phyloP scores from a whole-genome alignment of 2,329 filamentous ascomycete genomes.

The Didymella lethalis region DNA sequence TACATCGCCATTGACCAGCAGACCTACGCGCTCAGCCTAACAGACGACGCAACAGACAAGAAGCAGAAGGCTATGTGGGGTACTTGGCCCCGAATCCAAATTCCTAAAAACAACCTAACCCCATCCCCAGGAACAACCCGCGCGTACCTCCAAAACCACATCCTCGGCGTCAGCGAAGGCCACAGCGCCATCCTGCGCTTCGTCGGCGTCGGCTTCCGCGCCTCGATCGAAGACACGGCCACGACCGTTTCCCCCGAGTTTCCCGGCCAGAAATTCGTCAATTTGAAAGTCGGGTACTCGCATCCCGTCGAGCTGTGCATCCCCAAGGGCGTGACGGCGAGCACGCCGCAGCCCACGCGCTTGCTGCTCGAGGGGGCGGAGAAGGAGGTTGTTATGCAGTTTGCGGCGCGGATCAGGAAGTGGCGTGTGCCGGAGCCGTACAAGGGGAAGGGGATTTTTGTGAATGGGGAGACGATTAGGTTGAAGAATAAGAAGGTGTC shows the following conservation, averaged over 20 bases:
- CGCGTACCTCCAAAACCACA: slow-evolving; percentile 87
- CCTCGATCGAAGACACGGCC: slow-evolving; percentile 79
- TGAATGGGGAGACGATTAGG: slow-evolving; percentile 97
- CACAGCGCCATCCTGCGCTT: slow-evolving; percentile 92
- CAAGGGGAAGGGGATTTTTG: slow-evolving; percentile 99
- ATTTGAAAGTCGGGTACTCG: slow-evolving; percentile 94
- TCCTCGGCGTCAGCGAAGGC: slow-evolving; percentile 93
- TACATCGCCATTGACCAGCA: slow-evolving; percentile 79
- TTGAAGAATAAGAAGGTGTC: slow-evolving; percentile 86
- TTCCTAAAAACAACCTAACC: slow-evolving; percentile 10
- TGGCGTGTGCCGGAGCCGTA: slow-evolving; percentile 97
- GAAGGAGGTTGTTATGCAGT: slow-evolving; percentile 86
- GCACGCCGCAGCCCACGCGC: slow-evolving; percentile 87
- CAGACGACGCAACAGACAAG: slow-evolving; percentile 69
- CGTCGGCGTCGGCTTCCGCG: slow-evolving; percentile 94
- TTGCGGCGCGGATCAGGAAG: slow-evolving; percentile 84
- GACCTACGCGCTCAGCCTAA: slow-evolving; percentile 69
- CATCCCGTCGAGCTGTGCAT: slow-evolving; percentile 92
- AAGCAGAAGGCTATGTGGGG: slow-evolving; percentile 97
- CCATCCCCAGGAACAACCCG: slow-evolving; percentile 76
- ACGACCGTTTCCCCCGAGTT: slow-evolving; percentile 72
- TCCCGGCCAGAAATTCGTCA: slow-evolving; percentile 86
- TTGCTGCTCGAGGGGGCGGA: slow-evolving; percentile 89
- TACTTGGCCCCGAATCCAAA: slow-evolving; percentile 50
- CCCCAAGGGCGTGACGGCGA: slow-evolving; percentile 82